A percentile compares a stretch with the other conserved stretches of the same genome.
These are phyloP conservation scores for Leccinum longicurvipes DNA, from an alignment of 768 basidiomycete genomes.

Conservation along the genomic window DNA sequence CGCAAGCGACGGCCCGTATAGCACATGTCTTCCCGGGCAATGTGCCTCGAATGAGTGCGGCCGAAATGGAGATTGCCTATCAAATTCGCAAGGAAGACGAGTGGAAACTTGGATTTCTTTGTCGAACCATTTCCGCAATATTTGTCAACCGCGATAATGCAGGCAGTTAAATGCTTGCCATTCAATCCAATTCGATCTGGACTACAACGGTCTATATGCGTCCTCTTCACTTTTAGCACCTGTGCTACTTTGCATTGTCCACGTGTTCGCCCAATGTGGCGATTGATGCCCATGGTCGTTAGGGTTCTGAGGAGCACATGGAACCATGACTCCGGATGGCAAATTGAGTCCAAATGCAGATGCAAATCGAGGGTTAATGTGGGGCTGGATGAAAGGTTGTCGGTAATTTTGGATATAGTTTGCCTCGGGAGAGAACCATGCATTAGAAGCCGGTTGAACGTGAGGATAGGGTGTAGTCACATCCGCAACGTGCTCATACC, in stretches of 20 bases:
- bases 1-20: neutral
- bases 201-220: slow-evolving; percentile 29
- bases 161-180: slow-evolving; percentile 12
- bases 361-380: slow-evolving; percentile 82
- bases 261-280: slow-evolving; percentile 37
- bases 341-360: slow-evolving; percentile 54
- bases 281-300: slow-evolving; percentile 10
- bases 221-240: slow-evolving; percentile 24
- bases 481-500: slow-evolving; percentile 40
- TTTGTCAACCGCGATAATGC: slow-evolving; percentile 1
- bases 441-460: slow-evolving; percentile 8
- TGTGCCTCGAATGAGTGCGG: neutral
- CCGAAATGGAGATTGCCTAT: neutral
- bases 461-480: slow-evolving; percentile 14
- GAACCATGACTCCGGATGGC: slow-evolving; percentile 23
- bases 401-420: slow-evolving; percentile 13
- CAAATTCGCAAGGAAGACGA: neutral
- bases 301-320: slow-evolving; percentile 17
- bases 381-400: slow-evolving; percentile 59
- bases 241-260: slow-evolving; percentile 33
- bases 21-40: neutral
- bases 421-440: slow-evolving; percentile 18
- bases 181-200: slow-evolving; percentile 13
- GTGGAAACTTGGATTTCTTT: neutral
- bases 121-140: neutral